Base-by-base conservation (phyloP, 345 rosid genomes). In the Linum tenue region DNA sequence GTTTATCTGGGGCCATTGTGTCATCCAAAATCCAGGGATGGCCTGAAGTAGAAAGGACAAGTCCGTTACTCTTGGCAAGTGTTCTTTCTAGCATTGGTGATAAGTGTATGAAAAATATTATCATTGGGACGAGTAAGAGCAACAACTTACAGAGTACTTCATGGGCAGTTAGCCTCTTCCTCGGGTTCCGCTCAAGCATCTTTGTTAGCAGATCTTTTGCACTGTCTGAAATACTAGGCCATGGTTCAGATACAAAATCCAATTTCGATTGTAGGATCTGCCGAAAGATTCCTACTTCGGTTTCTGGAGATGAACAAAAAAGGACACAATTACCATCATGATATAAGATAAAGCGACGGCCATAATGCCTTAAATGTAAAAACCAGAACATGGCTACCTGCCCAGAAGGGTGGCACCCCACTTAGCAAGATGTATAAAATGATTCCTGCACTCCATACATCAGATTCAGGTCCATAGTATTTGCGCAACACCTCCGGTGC, bases 351-450 rank as follows among this genome's bases (percentile, higher is more conserved):
- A 8, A 50, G 48, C 58, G 31, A 16, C 31, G 59, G 39, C 53
- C 37, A 58, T 37, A 2, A 57, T 50, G 37, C 53, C 39, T 56
- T 63, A 17, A 56, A 22, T 22, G 31, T 15, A 4, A 55, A 39
- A 59, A 65, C 37, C 7, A n/a, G 43, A 64, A 58, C 55, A 66
- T 56, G 31, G 51, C 50, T 77, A 88, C 95, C 95, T 68, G 87
- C 95, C 89, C 89, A 88, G 67, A 88, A 88, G 12, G 95, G 95
- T 16, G 95, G 95, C 48, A 79, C 89, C 58, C 95, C 95, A 76
- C 88, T 80, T 63, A 87, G 63, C 0, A 87, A 77, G 66, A 87
- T 87, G 75, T 87, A 84, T 64, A 88, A 75, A 69, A 88, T 85
- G 72, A 88, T 82, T 58, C 95, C 95, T 38, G 89, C 95, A 63